phyloP scores from a whole-genome alignment of 805 yeast genomes.

The Metschnikowia kunwiensis region DNA sequence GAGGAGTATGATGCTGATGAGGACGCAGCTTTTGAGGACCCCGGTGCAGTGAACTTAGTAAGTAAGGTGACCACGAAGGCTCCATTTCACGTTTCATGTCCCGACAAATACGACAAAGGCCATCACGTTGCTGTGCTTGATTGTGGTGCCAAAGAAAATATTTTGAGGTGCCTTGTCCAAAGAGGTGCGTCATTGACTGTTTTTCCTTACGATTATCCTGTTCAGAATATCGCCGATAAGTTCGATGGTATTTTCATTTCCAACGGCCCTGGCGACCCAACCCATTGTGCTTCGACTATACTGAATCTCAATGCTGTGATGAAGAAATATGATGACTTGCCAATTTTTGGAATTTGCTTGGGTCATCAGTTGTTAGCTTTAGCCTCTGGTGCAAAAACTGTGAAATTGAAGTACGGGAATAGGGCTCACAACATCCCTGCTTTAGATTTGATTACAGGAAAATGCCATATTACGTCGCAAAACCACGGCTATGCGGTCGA shows the following conservation, averaged over 20 bases:
- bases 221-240: constrained; percentile 83
- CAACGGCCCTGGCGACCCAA: constrained; percentile 99
- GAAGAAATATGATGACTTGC: constrained; percentile 65
- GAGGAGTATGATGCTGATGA: constrained; percentile 90
- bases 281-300: constrained; percentile 72
- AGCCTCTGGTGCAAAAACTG: constrained; percentile 90
- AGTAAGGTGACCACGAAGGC: constrained; percentile 92
- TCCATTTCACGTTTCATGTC: constrained; percentile 83
- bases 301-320: constrained; percentile 57
- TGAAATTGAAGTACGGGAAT: constrained; percentile 95
- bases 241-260: constrained; percentile 95
- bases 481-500: constrained; percentile 99
- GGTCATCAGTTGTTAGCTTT: constrained; percentile 96
- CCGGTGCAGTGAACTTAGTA: constrained; percentile 85
- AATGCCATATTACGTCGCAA: constrained; percentile 97
- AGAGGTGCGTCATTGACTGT: constrained; percentile 97
- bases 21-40: constrained; percentile 87
- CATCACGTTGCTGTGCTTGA: constrained; percentile 88
- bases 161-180: constrained; percentile 85
- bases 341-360: constrained; percentile 95
- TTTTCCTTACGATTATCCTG: constrained; percentile 92
- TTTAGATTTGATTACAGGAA: constrained; percentile 81
- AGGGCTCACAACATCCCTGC: constrained; percentile 99
- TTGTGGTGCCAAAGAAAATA: constrained; percentile 98
- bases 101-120: constrained; percentile 50